Evolutionary conservation across 495 filamentous ascomycete genomes (phyloP).

Genomic region (Aspergillus indologenus): DNA sequence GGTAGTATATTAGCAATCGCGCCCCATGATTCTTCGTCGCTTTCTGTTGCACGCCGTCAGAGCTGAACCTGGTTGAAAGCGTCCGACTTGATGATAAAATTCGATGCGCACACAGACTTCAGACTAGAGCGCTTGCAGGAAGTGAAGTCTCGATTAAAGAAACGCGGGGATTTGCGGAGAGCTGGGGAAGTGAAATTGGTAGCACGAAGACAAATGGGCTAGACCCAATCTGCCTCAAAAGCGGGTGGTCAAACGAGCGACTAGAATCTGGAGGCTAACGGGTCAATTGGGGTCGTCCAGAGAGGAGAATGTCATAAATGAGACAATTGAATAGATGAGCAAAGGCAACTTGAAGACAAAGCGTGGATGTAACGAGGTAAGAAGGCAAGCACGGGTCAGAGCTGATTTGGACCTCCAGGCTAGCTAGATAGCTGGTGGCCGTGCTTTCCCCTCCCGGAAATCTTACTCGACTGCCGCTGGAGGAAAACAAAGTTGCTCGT

Average conservation of each 20-base stretch:
- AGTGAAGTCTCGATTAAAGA: not conserved
- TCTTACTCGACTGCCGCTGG: not conserved
- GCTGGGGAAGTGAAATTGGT: not conserved
- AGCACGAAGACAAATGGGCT: not conserved
- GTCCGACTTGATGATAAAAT: not conserved
- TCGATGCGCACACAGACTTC: not conserved
- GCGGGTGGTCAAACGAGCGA: constrained; percentile 9
- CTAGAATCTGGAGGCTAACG: not conserved
- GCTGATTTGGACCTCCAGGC: not conserved
- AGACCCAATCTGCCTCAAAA: too few relatives aligned
- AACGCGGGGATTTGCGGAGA: not conserved
- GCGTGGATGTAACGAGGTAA: not conserved
- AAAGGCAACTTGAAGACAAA: not conserved
- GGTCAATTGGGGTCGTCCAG: constrained; percentile 9
- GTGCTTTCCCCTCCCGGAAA: constrained; percentile 3
- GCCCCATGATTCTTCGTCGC: not conserved
- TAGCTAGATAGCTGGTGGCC: too few relatives aligned
- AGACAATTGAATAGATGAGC: not conserved
- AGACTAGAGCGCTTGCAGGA: not conserved
- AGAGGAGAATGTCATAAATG: not conserved
- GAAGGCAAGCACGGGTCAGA: constrained; percentile 4
- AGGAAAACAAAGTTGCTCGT: not conserved
- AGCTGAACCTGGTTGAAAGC: not conserved
- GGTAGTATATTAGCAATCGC: not conserved
- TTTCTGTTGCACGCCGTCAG: not conserved